These are phyloP conservation scores for Alnus glutinosa DNA, from an alignment of 306 rosid genomes.

Conservation along the genomic window DNA sequence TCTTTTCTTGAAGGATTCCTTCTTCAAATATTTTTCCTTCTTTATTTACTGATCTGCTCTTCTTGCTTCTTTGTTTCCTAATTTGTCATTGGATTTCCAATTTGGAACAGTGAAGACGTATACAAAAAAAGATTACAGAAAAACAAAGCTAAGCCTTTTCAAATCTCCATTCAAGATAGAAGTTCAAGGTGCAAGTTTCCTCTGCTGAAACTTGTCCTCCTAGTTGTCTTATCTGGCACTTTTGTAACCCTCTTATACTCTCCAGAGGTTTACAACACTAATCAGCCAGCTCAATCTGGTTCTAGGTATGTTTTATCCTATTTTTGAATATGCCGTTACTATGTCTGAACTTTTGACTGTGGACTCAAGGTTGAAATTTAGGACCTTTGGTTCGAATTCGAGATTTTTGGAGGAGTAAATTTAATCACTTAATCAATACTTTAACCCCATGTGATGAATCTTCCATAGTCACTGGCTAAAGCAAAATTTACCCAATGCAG, in stretches of 20 bases:
- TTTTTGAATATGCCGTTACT: background rate
- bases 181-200: slow-evolving; percentile 74
- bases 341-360: background rate
- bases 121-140: slow-evolving; percentile 56
- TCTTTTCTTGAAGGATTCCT: background rate
- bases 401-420: no score
- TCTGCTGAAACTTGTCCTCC: slow-evolving; percentile 57
- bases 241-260: slow-evolving; percentile 60
- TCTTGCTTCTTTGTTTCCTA: slow-evolving; percentile 1
- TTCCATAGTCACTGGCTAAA: background rate
- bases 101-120: slow-evolving; percentile 61
- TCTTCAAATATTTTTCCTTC: background rate
- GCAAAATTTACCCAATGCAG: slow-evolving; percentile 8
- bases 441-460: no score
- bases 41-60: slow-evolving; percentile 13
- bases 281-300: slow-evolving; percentile 49
- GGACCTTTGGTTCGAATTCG: no score
- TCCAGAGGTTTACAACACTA: slow-evolving; percentile 62
- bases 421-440: no score
- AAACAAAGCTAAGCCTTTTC: slow-evolving; percentile 59
- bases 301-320: slow-evolving; percentile 46
- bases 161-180: slow-evolving; percentile 59
- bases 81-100: slow-evolving; percentile 19
- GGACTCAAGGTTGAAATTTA: no score
- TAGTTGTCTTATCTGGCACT: slow-evolving; percentile 58